Evolutionary conservation across 1,139 yeast species (phyloP).

Genomic region (Debaryomycetaceae sp.): DNA sequence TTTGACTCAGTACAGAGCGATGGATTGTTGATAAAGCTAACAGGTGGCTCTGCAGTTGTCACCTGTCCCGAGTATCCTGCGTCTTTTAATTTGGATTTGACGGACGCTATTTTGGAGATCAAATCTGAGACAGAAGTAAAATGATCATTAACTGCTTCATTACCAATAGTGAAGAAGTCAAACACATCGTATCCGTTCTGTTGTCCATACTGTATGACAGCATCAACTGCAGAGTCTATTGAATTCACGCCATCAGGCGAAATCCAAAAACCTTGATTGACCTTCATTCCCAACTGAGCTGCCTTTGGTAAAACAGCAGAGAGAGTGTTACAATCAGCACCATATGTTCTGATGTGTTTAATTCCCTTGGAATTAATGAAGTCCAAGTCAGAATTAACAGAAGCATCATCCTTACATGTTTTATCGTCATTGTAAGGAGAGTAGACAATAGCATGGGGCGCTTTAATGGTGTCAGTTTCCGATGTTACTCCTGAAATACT

Average conservation of each 20-base stretch:
- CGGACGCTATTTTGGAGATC: conserved; percentile 58
- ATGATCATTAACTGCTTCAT: conserved; percentile 73
- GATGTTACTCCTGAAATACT: conserved; percentile 4
- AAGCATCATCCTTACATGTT: conserved; percentile 56
- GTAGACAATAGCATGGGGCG: conserved; percentile 65
- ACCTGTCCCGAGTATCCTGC: conserved; percentile 80
- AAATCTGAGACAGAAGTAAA: conserved; percentile 58
- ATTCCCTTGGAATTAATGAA: conserved; percentile 61
- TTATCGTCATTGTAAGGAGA: conserved; percentile 74
- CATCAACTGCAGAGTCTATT: conserved; percentile 56
- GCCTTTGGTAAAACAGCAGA: conserved; percentile 64
- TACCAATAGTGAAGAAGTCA: conserved; percentile 76
- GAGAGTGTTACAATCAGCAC: conserved; percentile 77
- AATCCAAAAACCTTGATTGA: conserved; percentile 90
- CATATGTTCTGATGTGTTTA: conserved; percentile 67
- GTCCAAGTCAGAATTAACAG: conserved; percentile 58
- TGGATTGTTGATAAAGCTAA: conserved; percentile 60
- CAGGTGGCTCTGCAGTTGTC: conserved; percentile 88
- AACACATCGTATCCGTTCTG: conserved; percentile 65
- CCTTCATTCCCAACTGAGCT: conserved; percentile 56
- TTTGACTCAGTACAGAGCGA: conserved; percentile 62
- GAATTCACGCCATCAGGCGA: conserved; percentile 59
- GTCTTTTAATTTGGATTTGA: conserved; percentile 49
- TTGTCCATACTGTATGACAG: conserved; percentile 50
- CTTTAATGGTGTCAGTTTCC: conserved; percentile 13